Evolutionary conservation across 2,329 filamentous ascomycete genomes (phyloP).

Genomic region (Tolypocladium cylindrosporum): DNA sequence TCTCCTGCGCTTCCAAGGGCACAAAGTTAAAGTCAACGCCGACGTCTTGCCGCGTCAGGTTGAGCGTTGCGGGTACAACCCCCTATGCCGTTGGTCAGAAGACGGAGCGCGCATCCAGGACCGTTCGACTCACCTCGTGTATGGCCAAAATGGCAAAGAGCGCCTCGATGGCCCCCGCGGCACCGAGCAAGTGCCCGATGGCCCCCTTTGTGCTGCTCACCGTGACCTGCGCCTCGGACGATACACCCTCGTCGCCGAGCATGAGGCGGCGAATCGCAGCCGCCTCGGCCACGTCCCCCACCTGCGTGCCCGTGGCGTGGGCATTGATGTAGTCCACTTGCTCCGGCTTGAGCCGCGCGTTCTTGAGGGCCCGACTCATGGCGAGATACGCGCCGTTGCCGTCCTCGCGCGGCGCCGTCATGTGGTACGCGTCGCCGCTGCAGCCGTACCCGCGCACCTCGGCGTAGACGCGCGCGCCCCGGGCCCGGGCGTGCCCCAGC

Average conservation of each 20-base stretch:
- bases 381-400: slow-evolving; percentile 73
- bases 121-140: slow-evolving; percentile 50
- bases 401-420: slow-evolving; percentile 80
- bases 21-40: slow-evolving; percentile 81
- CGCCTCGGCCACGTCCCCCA: slow-evolving; percentile 86
- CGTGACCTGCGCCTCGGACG: slow-evolving; percentile 54
- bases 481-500: slow-evolving; percentile 70
- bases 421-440: slow-evolving; percentile 84
- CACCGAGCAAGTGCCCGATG: slow-evolving; percentile 82
- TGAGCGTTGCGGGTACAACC: slow-evolving; percentile 75
- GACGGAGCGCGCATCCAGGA: slow-evolving; percentile 3
- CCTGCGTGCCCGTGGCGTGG: slow-evolving; percentile 77
- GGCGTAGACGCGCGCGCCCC: slow-evolving; percentile 77
- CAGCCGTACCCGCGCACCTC: slow-evolving; percentile 84
- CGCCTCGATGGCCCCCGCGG: slow-evolving; percentile 83
- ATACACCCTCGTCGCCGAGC: slow-evolving; percentile 59
- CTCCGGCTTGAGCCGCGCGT: slow-evolving; percentile 57
- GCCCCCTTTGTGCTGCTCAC: slow-evolving; percentile 93
- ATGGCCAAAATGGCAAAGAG: slow-evolving; percentile 76
- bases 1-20: slow-evolving; percentile 58
- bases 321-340: slow-evolving; percentile 89
- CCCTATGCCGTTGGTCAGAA: slow-evolving; percentile 43
- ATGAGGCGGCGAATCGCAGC: slow-evolving; percentile 70
- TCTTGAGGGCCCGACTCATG: slow-evolving; percentile 74
- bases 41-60: slow-evolving; percentile 57